Conservation (phyloP, 208 protist species). For the Wallacemonas rigidus region DNA sequence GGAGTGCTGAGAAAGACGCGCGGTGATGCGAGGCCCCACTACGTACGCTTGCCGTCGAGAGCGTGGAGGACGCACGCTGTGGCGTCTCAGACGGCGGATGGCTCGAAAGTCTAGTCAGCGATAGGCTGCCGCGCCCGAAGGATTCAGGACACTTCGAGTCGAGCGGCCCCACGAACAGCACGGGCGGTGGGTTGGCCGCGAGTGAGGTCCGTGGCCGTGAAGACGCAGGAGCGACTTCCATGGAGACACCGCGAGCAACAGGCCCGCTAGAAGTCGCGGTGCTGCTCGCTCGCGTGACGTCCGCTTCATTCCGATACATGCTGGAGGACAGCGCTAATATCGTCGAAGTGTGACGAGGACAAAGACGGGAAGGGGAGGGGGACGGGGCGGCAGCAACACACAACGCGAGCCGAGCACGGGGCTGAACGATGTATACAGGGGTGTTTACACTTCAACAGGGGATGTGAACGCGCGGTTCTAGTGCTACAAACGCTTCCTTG, state of each 20-base stretch:
- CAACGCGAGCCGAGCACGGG: no score
- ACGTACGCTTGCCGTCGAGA: background rate
- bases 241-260: background rate
- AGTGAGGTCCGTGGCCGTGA: background rate
- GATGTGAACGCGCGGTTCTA: no score
- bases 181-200: background rate
- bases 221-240: background rate
- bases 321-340: no score
- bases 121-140: background rate
- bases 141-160: background rate
- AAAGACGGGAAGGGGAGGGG: no score
- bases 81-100: background rate
- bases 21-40: background rate
- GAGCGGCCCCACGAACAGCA: background rate
- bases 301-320: background rate
- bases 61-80: background rate
- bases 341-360: no score
- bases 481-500: no score
- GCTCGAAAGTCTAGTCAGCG: background rate
- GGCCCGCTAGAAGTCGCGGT: background rate
- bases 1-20: no score
- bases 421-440: no score
- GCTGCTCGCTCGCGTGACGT: background rate
- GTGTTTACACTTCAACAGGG: no score
- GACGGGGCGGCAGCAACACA: no score